A percentile compares a stretch with the other conserved stretches of the same genome.
Conservation (phyloP, 1,284 basidiomycete genomes). For the Cystobasidiaceae sp. region DNA sequence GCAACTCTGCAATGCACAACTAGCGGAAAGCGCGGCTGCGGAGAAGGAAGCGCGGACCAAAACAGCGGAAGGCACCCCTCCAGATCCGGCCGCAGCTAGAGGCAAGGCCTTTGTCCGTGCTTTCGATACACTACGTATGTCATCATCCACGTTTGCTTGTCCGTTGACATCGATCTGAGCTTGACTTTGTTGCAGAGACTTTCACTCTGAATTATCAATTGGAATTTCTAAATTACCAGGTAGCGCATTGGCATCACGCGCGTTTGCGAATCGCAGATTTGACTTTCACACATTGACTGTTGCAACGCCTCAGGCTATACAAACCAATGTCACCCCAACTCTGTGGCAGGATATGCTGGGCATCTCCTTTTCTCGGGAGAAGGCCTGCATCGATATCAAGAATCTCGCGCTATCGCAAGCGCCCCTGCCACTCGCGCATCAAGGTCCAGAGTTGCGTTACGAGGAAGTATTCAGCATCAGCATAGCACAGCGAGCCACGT, state of each 20-base stretch:
- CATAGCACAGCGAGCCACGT: too few relatives aligned
- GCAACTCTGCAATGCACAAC: slow-evolving; percentile 54
- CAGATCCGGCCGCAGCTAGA: neutral
- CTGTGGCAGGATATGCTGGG: slow-evolving; percentile 25
- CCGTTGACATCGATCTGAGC: neutral
- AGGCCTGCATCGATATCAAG: slow-evolving; percentile 10
- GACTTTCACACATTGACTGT: too few relatives aligned
- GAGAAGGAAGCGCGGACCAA: neutral
- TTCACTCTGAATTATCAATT: slow-evolving; percentile 78
- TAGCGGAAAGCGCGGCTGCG: slow-evolving; percentile 48
- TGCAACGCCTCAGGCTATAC: slow-evolving; percentile 73
- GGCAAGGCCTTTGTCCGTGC: neutral
- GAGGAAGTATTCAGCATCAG: neutral
- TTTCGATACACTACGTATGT: slow-evolving; percentile 6
- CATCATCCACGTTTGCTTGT: neutral
- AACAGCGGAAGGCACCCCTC: neutral
- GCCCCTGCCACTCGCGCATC: neutral
- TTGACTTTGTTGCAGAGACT: slow-evolving; percentile 57
- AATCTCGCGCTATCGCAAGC: neutral
- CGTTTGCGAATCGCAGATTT: too few relatives aligned
- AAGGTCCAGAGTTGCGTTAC: slow-evolving; percentile 3
- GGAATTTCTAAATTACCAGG: too few relatives aligned
- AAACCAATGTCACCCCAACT: slow-evolving; percentile 54
- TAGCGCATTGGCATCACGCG: too few relatives aligned
- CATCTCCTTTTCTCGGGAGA: neutral